Evolutionary conservation across 225 moss, liverwort and hornwort species (phyloP).

Genomic region (Physcomitrium patens): DNA sequence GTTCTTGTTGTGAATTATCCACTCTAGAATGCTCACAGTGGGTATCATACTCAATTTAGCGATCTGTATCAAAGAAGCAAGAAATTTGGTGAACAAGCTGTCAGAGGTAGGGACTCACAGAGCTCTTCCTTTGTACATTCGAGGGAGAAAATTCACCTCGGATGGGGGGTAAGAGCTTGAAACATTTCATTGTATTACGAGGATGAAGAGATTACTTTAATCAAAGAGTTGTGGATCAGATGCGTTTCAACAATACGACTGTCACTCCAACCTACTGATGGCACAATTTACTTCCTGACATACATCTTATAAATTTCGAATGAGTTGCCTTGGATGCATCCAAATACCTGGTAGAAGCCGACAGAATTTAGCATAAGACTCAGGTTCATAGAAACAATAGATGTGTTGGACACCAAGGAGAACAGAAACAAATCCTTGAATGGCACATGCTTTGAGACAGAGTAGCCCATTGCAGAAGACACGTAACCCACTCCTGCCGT

Average conservation of each 20-base stretch:
- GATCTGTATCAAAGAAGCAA: slow-evolving; percentile 46
- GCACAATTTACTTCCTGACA: no score
- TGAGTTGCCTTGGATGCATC: not conserved
- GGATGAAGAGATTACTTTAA: no score
- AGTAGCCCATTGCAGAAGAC: slow-evolving; percentile 56
- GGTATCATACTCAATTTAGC: slow-evolving; percentile 80
- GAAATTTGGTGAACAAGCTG: not conserved
- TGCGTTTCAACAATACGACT: no score
- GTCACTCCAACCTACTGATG: no score
- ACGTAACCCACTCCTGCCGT: slow-evolving; percentile 62
- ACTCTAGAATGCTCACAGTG: slow-evolving; percentile 68
- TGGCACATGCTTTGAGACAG: slow-evolving; percentile 63
- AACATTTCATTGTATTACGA: no score
- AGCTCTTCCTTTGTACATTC: no score
- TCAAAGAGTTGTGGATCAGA: no score
- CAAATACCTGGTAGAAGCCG: slow-evolving; percentile 64
- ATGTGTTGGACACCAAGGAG: slow-evolving; percentile 63
- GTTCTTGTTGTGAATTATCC: slow-evolving; percentile 61
- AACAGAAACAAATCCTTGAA: slow-evolving; percentile 64
- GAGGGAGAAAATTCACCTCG: no score
- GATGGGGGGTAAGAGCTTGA: no score
- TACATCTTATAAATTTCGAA: not conserved
- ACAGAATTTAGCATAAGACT: slow-evolving; percentile 81
- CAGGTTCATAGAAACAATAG: slow-evolving; percentile 72
- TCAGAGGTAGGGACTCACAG: no score